Percentiles rank a stretch among this genome's conserved stretches.
Evolutionary conservation across 495 filamentous ascomycete genomes (phyloP).

Genomic region (Xylaria longipes): DNA sequence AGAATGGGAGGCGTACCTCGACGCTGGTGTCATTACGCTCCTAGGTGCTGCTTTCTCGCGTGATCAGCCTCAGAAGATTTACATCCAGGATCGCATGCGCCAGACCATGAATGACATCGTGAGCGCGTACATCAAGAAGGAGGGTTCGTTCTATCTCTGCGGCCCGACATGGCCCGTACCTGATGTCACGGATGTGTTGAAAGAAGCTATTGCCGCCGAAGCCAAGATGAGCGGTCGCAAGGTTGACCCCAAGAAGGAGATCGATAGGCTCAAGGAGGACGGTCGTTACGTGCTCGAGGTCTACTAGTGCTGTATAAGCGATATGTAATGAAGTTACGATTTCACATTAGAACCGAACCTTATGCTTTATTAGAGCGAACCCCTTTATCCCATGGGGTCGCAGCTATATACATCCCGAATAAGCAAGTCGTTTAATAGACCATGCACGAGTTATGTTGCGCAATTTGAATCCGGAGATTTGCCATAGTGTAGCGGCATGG

Average conservation of each 20-base stretch:
- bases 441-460: background rate
- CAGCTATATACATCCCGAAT: conserved; percentile 15
- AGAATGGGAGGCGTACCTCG: conserved; percentile 98
- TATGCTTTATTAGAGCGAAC: background rate
- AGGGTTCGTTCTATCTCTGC: conserved; percentile 94
- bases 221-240: conserved; percentile 74
- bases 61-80: conserved; percentile 97
- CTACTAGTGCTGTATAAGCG: conserved; percentile 63
- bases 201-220: conserved; percentile 88
- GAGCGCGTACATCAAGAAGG: conserved; percentile 84
- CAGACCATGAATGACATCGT: conserved; percentile 85
- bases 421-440: background rate
- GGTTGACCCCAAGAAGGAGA: conserved; percentile 89
- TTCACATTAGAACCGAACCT: conserved; percentile 13
- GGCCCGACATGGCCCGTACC: conserved; percentile 98
- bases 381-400: background rate
- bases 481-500: background rate
- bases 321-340: conserved; percentile 16
- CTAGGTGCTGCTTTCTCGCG: conserved; percentile 94
- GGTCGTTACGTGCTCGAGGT: conserved; percentile 95
- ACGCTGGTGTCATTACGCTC: conserved; percentile 92
- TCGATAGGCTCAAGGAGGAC: conserved; percentile 94
- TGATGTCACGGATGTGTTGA: conserved; percentile 92
- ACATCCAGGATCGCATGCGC: conserved; percentile 98
- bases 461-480: background rate